Evolutionary conservation across 805 yeast genomes (phyloP), one percentile per base, ranked within the genome.

Genomic region (Suhomyces prunicola): DNA sequence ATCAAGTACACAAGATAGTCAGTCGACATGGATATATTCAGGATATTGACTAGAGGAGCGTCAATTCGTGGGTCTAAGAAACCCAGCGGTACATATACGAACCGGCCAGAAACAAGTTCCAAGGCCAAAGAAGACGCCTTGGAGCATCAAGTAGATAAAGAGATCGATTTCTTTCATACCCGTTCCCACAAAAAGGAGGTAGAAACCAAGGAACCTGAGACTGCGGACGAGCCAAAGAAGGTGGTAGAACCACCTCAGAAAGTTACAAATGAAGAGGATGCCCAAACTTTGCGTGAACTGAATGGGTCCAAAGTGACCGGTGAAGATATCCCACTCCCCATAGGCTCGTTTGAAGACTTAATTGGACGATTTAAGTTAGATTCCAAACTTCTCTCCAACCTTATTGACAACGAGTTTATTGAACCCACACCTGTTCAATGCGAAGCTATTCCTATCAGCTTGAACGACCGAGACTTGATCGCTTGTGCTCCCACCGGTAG

Each of bases 401-500:
- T 93, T 55, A 74, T 85, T 19, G 81, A 82, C 9, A 81, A 86
- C 46, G 87, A 84, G 50, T 92, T 92, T 64, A 80, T 84, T 0
- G 88, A 85, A 56, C 98, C 99, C 5, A 93, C 99, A 0, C 86
- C 97, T 3, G 89, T 94, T 61, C 99, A 94, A 71, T 82, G 90
- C 56, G 97, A 94, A 68, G 84, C 91, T 1, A 85, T 94, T 42
- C 97, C 99, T 2, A 74, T 84, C 8, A 71, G 89, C 12, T 71
- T 90, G 50, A 77, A 82, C 50, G 79, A 76, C 27, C 81, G 96
- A 54, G 97, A 93, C 65, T 67, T 94, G 33, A 76, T 94, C 44
- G 96, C 96, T 1, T 90, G 97, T 77, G 97, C 98, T 0, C 98
- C 98, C 46, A 94, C 99, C 0, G 99, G 99, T 61, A 90, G 97